Evolutionary conservation across 495 filamentous ascomycete species (phyloP).

Genomic region (Penicillium desertorum): DNA sequence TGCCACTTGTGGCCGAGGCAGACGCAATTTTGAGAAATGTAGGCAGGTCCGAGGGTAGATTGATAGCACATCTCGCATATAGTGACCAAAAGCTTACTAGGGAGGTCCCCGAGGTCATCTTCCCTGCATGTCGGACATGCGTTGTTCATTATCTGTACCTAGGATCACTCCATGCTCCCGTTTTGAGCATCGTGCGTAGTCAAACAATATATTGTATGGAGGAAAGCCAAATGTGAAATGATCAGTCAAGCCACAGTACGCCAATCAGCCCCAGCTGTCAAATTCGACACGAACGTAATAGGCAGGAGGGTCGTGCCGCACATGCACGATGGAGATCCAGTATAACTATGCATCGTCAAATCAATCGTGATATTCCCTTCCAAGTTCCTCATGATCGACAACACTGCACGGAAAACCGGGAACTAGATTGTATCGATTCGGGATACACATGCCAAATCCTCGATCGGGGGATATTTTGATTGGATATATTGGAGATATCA

Average conservation of each 20-base stretch:
- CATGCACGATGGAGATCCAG: background rate
- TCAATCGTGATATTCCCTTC: background rate
- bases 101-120: background rate
- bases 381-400: background rate
- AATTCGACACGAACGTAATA: background rate
- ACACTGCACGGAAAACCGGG: constrained; percentile 7
- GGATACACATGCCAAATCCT: background rate
- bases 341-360: background rate
- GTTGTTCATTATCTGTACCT: background rate
- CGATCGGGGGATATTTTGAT: background rate
- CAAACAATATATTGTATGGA: background rate
- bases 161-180: background rate
- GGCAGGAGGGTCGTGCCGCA: background rate
- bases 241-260: background rate
- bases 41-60: background rate
- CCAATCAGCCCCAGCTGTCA: background rate
- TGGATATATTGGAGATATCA: background rate
- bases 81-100: background rate
- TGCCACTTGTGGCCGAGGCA: background rate
- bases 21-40: background rate
- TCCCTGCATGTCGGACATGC: background rate
- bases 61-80: background rate
- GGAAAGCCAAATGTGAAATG: background rate
- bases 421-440: constrained; percentile 5
- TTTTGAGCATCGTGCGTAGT: background rate